Base-by-base conservation (phyloP, 495 filamentous ascomycete genomes). In the Penicillium coffeae region DNA sequence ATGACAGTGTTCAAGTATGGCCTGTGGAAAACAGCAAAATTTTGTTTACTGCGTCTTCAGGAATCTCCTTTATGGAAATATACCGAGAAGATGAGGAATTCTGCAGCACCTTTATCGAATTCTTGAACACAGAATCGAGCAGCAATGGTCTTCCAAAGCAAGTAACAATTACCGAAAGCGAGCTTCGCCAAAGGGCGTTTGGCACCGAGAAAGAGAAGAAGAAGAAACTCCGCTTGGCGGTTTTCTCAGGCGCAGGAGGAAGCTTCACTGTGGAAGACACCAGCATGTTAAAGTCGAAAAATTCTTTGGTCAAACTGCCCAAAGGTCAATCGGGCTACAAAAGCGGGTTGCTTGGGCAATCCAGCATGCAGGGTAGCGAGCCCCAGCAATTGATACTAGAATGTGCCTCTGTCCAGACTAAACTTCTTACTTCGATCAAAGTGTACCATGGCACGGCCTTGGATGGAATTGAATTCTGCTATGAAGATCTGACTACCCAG, bases 381-480 rank as follows among this genome's bases (percentile, higher is more conserved):
- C 78, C 85, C 0, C 75, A 88, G 34, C 82, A 96, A 57, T 48
- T 95, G 41, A 67, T 96, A 15, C 78, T 96, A 22, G 79, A 87
- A 21, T 86, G 82, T 54, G 76, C 83, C 10, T 69, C 84, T 32
- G 72, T 78, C 15, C 81, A 84, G 36, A 86, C 81, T 10, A 86
- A 90, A 52, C 76, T 96, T 25, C 71, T 96, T 50, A 84, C 79
- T 0, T 79, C 78, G 7, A 79, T 96, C 40, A 79, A 81, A 34
- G 70, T 96, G 6, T 95, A 90, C 54, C 85, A 91, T 56, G 90
- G 87, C 0, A 68, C 71, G 48, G 85, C 87, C 6, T 51, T 97
- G 40, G 88, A 95, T 62, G 93, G 93, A 0, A 54, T 98, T 9
- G 93, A 96, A 60, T 96, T 98, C 62, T 77, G 85, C 50, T 98